Conservation (phyloP, 176 grass and related monocot genomes). For the Rhynchospora breviuscula region DNA sequence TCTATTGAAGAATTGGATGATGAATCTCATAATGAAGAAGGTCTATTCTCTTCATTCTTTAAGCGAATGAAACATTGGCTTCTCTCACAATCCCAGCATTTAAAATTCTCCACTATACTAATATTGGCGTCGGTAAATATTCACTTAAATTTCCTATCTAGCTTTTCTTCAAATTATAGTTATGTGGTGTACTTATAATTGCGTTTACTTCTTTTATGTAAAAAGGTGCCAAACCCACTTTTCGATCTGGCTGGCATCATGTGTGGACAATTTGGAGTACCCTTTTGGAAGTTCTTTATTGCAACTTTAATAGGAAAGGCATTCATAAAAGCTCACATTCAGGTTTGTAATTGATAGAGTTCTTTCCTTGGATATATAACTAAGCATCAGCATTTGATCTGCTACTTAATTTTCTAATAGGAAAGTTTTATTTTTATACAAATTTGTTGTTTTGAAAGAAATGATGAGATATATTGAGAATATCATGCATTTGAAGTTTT, state of each 20-base stretch:
- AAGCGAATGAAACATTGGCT: constrained; percentile 71
- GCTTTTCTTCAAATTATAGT: constrained; percentile 4
- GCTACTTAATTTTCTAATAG: background rate
- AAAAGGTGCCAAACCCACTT: constrained; percentile 84
- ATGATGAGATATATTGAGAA: background rate
- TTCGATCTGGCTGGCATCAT: constrained; percentile 98
- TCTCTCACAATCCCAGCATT: constrained; percentile 74
- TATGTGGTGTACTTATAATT: constrained; percentile 28
- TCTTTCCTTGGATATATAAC: constrained; percentile 10
- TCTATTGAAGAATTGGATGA: constrained; percentile 61
- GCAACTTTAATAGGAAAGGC: constrained; percentile 89
- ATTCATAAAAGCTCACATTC: constrained; percentile 93
- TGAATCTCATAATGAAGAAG: constrained; percentile 54
- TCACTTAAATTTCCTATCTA: constrained; percentile 5
- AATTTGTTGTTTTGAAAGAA: background rate
- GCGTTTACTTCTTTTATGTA: background rate
- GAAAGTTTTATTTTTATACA: background rate
- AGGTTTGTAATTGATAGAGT: constrained; percentile 44
- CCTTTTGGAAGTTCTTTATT: constrained; percentile 97
- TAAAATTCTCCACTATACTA: constrained; percentile 91
- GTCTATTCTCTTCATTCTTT: constrained; percentile 49
- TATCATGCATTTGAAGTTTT: background rate
- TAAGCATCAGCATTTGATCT: background rate
- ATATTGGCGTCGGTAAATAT: constrained; percentile 87
- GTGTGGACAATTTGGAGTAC: constrained; percentile 96